Conservation (phyloP, 73 alveolate genomes). For the Halteria grandinella region DNA sequence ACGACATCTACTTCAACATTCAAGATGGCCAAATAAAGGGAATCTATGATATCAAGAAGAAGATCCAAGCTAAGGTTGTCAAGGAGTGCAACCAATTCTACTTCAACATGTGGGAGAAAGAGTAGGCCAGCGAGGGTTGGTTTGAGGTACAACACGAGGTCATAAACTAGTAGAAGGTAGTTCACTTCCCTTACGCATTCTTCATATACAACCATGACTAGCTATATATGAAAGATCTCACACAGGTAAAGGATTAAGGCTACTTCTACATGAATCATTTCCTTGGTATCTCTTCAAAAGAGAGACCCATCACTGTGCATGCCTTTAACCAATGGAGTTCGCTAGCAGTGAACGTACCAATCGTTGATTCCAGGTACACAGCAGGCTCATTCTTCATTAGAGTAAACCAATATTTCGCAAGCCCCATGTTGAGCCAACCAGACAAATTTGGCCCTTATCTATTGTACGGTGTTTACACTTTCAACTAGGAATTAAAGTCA, state of each 20-base stretch:
- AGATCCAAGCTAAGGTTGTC: not conserved
- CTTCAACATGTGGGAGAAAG: not conserved
- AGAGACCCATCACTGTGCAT: conserved; percentile 17
- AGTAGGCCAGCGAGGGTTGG: conserved; percentile 16
- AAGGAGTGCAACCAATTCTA: not conserved
- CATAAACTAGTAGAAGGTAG: not conserved
- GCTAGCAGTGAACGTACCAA: not conserved
- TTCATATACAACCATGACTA: conserved; percentile 28
- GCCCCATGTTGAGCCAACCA: not conserved
- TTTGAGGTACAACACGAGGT: not conserved
- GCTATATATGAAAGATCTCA: conserved; percentile 27
- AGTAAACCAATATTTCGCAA: not conserved
- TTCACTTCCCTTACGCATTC: conserved; percentile 26
- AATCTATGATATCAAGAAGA: not conserved
- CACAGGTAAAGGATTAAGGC: not conserved
- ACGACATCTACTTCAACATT: not conserved
- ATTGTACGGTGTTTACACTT: not conserved
- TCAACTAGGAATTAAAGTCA: conserved; percentile 10
- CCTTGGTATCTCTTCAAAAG: not conserved
- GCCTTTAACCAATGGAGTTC: not conserved
- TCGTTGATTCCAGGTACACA: conserved; percentile 10
- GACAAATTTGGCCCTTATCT: conserved; percentile 2
- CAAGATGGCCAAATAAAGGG: not conserved
- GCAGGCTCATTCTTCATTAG: not conserved
- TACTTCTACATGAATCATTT: conserved; percentile 30